These are phyloP conservation scores for Drechslerella coelobrocha DNA, from an alignment of 2,329 filamentous ascomycete species.

Conservation along the genomic window DNA sequence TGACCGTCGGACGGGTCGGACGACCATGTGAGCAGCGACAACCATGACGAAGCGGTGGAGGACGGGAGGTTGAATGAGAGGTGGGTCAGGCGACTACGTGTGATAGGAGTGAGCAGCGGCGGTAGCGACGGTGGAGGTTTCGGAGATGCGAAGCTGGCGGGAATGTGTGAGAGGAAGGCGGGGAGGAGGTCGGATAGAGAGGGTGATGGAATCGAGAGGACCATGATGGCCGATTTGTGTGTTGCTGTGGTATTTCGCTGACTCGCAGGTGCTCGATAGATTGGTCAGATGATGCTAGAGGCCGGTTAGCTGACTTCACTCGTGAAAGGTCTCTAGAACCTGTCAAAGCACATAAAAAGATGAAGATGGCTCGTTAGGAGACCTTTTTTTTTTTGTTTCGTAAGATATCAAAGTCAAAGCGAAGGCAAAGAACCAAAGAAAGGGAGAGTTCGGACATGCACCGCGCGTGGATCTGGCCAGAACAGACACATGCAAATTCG, in stretches of 20 bases:
- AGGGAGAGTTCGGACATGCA: too few species aligned
- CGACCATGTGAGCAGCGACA: slow-evolving; percentile 70
- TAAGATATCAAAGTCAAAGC: too few species aligned
- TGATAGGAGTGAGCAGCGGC: slow-evolving; percentile 70
- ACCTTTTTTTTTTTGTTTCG: too few species aligned
- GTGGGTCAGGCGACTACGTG: slow-evolving; percentile 71
- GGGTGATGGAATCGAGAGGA: slow-evolving; percentile 51
- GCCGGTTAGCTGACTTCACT: neutral
- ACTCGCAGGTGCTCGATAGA: neutral
- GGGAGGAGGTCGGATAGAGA: slow-evolving; percentile 60
- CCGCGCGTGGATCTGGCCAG: neutral
- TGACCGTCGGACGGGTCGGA: slow-evolving; percentile 65
- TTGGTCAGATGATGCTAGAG: too few species aligned
- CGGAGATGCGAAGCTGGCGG: slow-evolving; percentile 66
- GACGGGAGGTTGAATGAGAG: slow-evolving; percentile 64
- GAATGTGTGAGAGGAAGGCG: slow-evolving; percentile 68
- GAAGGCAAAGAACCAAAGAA: too few species aligned
- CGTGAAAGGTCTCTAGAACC: too few species aligned
- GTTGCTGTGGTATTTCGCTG: slow-evolving; percentile 12
- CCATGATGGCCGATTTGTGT: slow-evolving; percentile 44
- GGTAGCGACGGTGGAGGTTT: slow-evolving; percentile 66
- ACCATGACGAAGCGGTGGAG: slow-evolving; percentile 66
- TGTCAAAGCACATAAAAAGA: too few species aligned
- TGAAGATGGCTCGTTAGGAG: too few species aligned
- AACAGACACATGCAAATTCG: neutral